Percentiles rank a stretch among this genome's conserved stretches.
Conservation (phyloP, 164 flowering plant genomes). For the Dillenia suffruticosa region DNA sequence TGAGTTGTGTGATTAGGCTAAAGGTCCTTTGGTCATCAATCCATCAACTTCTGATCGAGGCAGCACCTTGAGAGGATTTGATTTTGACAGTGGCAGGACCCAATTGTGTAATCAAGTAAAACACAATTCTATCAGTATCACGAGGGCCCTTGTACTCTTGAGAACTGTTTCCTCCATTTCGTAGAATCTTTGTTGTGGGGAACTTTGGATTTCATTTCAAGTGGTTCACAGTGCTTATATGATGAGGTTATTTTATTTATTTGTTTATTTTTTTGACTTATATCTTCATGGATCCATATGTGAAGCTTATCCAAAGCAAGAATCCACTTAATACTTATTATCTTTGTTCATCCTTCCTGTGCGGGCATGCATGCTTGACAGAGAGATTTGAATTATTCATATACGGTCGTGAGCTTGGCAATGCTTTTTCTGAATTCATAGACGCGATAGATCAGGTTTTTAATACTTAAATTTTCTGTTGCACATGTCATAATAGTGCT, state of each 20-base stretch:
- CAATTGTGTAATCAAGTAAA: conserved; percentile 18
- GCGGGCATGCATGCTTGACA: conserved; percentile 82
- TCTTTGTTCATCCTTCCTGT: not conserved
- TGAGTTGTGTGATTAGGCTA: conserved; percentile 14
- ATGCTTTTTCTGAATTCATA: conserved; percentile 93
- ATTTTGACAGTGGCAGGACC: conserved; percentile 34
- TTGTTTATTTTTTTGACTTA: too few relatives aligned
- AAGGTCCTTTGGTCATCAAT: conserved; percentile 18
- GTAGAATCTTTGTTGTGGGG: conserved; percentile 28
- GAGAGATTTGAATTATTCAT: conserved; percentile 86
- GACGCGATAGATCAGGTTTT: conserved; percentile 96
- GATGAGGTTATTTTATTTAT: too few relatives aligned
- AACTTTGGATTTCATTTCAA: conserved; percentile 20
- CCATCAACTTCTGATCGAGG: not conserved
- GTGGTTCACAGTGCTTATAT: not conserved
- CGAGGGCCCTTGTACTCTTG: conserved; percentile 29
- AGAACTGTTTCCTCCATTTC: conserved; percentile 24
- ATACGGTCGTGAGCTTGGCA: conserved; percentile 93
- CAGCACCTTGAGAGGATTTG: conserved; percentile 20
- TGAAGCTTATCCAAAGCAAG: too few relatives aligned
- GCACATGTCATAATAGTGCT: too few relatives aligned
- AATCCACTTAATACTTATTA: too few relatives aligned
- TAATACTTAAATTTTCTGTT: not conserved
- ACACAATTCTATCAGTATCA: conserved; percentile 29
- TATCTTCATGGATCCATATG: too few relatives aligned